A percentile compares a stretch with the other conserved stretches of the same genome.
phyloP scores from a whole-genome alignment of 257 asterid genomes.

The Oldenlandia corymbosa region DNA sequence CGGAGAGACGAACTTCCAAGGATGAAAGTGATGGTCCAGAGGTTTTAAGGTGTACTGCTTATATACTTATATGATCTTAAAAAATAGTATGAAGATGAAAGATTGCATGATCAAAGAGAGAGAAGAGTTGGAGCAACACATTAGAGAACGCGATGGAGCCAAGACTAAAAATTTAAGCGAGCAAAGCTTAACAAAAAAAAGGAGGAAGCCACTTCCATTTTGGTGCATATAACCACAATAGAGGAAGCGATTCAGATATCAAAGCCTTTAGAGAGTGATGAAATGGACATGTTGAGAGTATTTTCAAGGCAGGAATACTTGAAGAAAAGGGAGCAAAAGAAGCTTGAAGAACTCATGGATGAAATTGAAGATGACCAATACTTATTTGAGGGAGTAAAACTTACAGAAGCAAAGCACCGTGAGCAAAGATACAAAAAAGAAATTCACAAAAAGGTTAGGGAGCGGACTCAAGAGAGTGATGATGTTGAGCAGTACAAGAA shows the following conservation, averaged over 20 bases:
- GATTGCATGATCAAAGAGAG: slow-evolving; percentile 68
- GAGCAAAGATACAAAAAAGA: slow-evolving; percentile 59
- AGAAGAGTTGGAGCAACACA: slow-evolving; percentile 61
- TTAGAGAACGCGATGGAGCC: slow-evolving; percentile 71
- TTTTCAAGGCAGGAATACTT: slow-evolving; percentile 70
- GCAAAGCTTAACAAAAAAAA: neutral
- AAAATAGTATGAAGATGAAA: slow-evolving; percentile 82
- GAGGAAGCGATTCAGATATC: slow-evolving; percentile 40
- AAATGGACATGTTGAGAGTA: slow-evolving; percentile 27
- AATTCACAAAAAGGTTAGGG: slow-evolving; percentile 59
- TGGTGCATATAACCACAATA: too few species aligned
- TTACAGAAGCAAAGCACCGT: slow-evolving; percentile 50
- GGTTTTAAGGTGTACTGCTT: too few species aligned
- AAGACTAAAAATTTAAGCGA: slow-evolving; percentile 58
- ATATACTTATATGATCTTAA: too few species aligned
- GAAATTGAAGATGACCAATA: slow-evolving; percentile 69
- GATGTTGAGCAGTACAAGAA: slow-evolving; percentile 45
- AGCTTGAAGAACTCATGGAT: slow-evolving; percentile 71
- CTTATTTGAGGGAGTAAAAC: slow-evolving; percentile 54
- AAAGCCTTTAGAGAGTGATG: neutral
- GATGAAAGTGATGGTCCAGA: slow-evolving; percentile 42
- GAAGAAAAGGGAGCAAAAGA: slow-evolving; percentile 76
- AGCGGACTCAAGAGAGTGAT: slow-evolving; percentile 51
- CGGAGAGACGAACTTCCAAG: neutral
- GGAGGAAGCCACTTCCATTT: too few species aligned